These are phyloP conservation scores for Scutellaria galericulata DNA, from an alignment of 257 asterid genomes.

Conservation along the genomic window DNA sequence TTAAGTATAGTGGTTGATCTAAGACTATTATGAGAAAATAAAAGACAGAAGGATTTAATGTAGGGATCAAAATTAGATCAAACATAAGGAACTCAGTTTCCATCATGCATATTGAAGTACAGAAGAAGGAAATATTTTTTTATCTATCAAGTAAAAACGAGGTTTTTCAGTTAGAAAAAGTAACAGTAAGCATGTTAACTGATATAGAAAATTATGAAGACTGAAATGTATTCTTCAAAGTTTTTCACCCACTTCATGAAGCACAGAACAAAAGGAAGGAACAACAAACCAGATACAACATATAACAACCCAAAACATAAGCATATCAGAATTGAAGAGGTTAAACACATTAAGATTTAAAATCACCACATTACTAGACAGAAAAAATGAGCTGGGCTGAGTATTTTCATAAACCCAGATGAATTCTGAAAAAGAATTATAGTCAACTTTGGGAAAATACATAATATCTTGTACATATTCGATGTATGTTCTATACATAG, in stretches of 20 bases:
- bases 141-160: conserved; percentile 2
- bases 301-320: conserved; percentile 7
- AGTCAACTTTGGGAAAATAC: not conserved
- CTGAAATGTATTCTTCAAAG: conserved; percentile 11
- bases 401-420: conserved; percentile 5
- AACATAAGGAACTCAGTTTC: conserved; percentile 14
- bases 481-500: not conserved
- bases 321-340: not conserved
- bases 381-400: not conserved
- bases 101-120: conserved; percentile 19
- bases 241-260: conserved; percentile 24
- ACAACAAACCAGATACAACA: not conserved
- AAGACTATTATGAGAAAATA: not conserved
- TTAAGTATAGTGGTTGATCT: conserved; percentile 17
- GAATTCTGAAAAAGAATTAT: not conserved
- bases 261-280: conserved; percentile 9
- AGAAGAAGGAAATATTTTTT: conserved; percentile 14
- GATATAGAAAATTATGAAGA: not conserved
- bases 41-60: not conserved
- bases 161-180: conserved; percentile 3
- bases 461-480: not conserved
- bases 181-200: not conserved
- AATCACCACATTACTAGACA: conserved; percentile 10
- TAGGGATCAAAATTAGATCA: not conserved
- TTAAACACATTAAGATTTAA: not conserved